These are phyloP conservation scores for Kandelia obovata DNA, from an alignment of 345 rosid species.

Conservation along the genomic window DNA sequence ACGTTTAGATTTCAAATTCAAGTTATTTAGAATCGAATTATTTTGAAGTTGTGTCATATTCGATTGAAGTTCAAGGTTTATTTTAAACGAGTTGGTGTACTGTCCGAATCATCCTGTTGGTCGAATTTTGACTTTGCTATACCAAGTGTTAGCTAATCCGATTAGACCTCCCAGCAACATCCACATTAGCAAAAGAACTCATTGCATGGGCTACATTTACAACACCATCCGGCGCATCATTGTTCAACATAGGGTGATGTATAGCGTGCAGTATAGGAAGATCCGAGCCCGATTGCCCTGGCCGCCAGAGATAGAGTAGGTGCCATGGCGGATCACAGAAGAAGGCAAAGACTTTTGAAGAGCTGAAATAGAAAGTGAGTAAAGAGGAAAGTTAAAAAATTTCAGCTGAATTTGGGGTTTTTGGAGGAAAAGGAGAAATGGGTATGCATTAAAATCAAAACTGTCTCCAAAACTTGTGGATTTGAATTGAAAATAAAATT, in stretches of 20 bases:
- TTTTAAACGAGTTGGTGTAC: too few relatives aligned
- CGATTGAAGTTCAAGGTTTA: too few relatives aligned
- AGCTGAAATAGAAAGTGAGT: conserved; percentile 72
- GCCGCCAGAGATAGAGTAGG: conserved; percentile 33
- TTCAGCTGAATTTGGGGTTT: background rate
- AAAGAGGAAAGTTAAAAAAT: conserved; percentile 38
- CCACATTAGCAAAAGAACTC: conserved; percentile 72
- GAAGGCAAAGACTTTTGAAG: conserved; percentile 31
- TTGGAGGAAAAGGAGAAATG: background rate
- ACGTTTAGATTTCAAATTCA: too few relatives aligned
- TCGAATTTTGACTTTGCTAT: too few relatives aligned
- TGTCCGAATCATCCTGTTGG: too few relatives aligned
- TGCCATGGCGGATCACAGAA: conserved; percentile 52
- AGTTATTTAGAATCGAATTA: too few relatives aligned
- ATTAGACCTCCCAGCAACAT: conserved; percentile 78
- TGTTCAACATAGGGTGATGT: conserved; percentile 84
- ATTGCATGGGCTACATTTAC: conserved; percentile 66
- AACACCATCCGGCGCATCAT: conserved; percentile 74
- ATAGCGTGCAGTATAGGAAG: conserved; percentile 77
- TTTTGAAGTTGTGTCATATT: too few relatives aligned
- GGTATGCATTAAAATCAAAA: conserved; percentile 3
- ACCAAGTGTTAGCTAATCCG: conserved; percentile 10
- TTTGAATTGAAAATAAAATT: conserved; percentile 1
- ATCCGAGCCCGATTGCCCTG: conserved; percentile 68
- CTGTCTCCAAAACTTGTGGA: background rate